Conservation (phyloP, 2,329 filamentous ascomycete genomes). For the Fusarium clavum region DNA sequence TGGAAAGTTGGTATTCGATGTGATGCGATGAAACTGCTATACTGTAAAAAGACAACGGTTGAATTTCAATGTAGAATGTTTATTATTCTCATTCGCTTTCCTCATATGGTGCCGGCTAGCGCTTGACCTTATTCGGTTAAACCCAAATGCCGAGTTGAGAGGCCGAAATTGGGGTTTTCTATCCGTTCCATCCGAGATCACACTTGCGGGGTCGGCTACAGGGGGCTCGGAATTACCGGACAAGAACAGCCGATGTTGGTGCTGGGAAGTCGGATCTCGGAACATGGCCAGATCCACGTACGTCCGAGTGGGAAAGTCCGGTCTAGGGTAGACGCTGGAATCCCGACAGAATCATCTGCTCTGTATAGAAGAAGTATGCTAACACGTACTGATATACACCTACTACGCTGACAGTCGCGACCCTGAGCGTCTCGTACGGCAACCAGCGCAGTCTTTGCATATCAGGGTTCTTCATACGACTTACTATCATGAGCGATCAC, state of each 20-base stretch:
- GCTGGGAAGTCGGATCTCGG: not conserved
- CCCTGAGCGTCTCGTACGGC: not conserved
- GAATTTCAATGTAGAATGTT: not conserved
- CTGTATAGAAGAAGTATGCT: not conserved
- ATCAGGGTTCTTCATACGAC: not conserved
- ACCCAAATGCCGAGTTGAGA: not conserved
- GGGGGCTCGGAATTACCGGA: conserved; percentile 7
- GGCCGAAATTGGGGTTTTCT: not conserved
- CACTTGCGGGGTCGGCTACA: not conserved
- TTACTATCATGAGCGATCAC: not conserved
- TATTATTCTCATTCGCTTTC: not conserved
- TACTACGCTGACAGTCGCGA: not conserved
- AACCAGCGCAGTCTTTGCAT: not conserved
- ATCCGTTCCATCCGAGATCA: not conserved
- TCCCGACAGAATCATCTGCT: not conserved
- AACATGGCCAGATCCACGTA: not conserved
- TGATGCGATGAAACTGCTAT: not conserved
- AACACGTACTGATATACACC: not conserved
- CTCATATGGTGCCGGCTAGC: not conserved
- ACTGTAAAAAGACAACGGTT: not conserved
- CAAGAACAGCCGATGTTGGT: too few species aligned
- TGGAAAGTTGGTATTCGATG: not conserved
- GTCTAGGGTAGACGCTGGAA: not conserved
- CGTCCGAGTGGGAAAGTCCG: not conserved
- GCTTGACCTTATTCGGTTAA: not conserved